Conservation (phyloP, 176 grass and related monocot genomes). For the Triticum monococcum region DNA sequence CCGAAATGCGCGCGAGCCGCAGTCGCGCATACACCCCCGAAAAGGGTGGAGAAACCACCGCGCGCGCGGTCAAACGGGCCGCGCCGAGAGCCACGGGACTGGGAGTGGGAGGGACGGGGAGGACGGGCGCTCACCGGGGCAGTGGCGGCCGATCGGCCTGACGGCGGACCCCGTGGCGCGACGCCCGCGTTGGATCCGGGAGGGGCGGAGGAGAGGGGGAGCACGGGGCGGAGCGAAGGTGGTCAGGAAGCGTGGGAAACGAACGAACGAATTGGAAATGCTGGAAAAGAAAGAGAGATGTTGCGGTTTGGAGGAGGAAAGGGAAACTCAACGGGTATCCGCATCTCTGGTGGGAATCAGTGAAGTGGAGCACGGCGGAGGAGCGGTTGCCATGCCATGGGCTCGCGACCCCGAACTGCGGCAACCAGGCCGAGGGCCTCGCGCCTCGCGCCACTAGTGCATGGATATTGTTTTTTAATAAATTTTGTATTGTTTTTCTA, state of each 20-base stretch:
- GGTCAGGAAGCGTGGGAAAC: conserved; percentile 20
- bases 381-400: neutral
- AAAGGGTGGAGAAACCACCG: neutral
- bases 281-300: neutral
- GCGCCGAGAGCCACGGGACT: neutral
- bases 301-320: neutral
- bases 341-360: neutral
- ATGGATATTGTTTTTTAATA: neutral
- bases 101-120: neutral
- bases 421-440: neutral
- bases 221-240: neutral
- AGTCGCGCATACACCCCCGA: neutral
- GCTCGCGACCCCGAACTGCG: neutral
- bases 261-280: neutral
- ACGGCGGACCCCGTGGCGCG: conserved; percentile 12
- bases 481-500: neutral
- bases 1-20: neutral
- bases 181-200: neutral
- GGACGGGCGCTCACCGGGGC: conserved; percentile 22
- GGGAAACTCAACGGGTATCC: conserved; percentile 12
- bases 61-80: conserved; percentile 6
- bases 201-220: neutral
- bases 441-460: neutral
- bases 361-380: neutral
- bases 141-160: conserved; percentile 24